Percentiles rank a stretch among this genome's conserved stretches.
phyloP scores from a whole-genome alignment of 2,329 filamentous ascomycete genomes.

The Rosellinia necatrix region DNA sequence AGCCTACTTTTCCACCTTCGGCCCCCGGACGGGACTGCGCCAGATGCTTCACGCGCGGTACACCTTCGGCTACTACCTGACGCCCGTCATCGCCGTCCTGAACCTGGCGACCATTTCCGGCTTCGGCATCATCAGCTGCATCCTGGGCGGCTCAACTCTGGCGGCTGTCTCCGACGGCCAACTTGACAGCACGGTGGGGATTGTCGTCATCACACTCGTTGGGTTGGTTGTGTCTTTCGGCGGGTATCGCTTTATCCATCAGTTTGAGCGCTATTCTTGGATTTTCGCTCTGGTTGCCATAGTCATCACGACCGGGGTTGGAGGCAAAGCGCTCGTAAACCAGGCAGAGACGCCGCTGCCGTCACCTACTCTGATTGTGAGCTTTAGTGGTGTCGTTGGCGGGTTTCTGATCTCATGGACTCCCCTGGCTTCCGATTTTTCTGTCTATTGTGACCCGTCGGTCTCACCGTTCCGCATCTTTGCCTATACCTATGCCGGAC shows the following conservation, averaged over 20 bases:
- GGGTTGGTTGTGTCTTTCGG: conserved; percentile 65
- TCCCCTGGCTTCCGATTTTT: conserved; percentile 63
- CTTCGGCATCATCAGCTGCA: conserved; percentile 66
- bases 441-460: conserved; percentile 61
- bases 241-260: conserved; percentile 61
- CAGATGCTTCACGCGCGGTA: conserved; percentile 70
- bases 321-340: conserved; percentile 15
- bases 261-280: conserved; percentile 63
- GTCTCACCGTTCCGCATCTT: conserved; percentile 48
- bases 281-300: conserved; percentile 60
- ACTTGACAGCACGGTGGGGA: conserved; percentile 60
- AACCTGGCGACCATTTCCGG: conserved; percentile 67
- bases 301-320: conserved; percentile 44
- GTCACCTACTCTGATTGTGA: conserved; percentile 6
- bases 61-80: conserved; percentile 63
- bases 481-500: conserved; percentile 59
- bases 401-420: conserved; percentile 47
- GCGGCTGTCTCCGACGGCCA: conserved; percentile 55
- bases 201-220: conserved; percentile 63
- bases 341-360: conserved; percentile 5
- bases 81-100: conserved; percentile 63
- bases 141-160: conserved; percentile 64
- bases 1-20: conserved; percentile 61
- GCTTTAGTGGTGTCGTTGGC: conserved; percentile 18
- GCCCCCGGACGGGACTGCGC: conserved; percentile 66